Base-by-base conservation (phyloP, 2,329 filamentous ascomycete genomes). In the Byssochlamys sp. region DNA sequence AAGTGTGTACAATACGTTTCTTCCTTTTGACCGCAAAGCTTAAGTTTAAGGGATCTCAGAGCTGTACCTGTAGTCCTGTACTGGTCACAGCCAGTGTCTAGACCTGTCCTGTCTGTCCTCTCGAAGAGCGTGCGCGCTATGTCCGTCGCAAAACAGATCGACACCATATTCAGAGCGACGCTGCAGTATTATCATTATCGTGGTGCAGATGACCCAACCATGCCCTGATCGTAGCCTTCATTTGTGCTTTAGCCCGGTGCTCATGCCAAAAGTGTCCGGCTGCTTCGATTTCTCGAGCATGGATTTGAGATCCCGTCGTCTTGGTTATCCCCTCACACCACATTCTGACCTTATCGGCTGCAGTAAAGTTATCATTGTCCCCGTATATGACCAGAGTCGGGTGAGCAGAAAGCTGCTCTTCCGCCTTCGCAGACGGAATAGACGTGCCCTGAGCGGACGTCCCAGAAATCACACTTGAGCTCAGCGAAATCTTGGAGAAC, bases 301-400 rank as follows among this genome's bases (percentile, higher is more conserved):
- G 67, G 58, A 86, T 84, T 54, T 61, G 66, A 19, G 81, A 83
- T 1, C 69, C 71, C 0, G 71, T 67, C 45, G 63, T 64, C 11
- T 71, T 68, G 19, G 72, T 69, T 51, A 91, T 72, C 59, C 77
- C 79, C 48, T 75, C 73, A 9, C 78, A 77, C 91, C 91, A 96
- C 0, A 77, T 73, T 10, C 81, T 79, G 63, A 91, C 76, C 69
- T 83, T 88, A 58, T 78, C 80, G 2, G 77, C 77, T 0, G 85
- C 81, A 1, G 89, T 85, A 62, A 96, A 95, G 0, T 80, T 74
- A 70, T 97, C 91, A 3, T 81, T 77, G 54, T 86, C 83, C 1
- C 91, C 92, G 66, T 86, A 95, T 0, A 95, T 72, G 0, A 84
- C 85, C 33, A 96, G 70, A 0, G 87, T 87, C 0, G 80, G 78